Evolutionary conservation across 352 stramenopile species (phyloP), one percentile per base, ranked within the genome.

Genomic region (Phytophthora gonapodyides): DNA sequence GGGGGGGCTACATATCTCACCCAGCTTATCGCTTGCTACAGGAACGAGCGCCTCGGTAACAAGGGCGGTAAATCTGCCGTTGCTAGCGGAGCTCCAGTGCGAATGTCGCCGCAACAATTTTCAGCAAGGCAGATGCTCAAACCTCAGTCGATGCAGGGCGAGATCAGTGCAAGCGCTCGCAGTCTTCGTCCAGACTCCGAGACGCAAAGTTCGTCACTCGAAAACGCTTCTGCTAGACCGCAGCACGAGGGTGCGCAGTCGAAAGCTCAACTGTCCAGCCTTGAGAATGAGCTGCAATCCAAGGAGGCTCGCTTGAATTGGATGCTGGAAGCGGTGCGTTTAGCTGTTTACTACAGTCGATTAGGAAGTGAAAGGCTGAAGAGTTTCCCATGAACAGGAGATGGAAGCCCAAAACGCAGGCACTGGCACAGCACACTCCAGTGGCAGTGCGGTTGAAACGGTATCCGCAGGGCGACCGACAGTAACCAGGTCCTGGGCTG

Each of bases 351-450:
- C 9, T 12, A 19, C 2, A 33, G n/a, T 12, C 33, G 1, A 41
- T n/a, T 13, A 38, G 10, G 4, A 13, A 9, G 40, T n/a, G 30
- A 33, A 33, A 50, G 16, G 6, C 57, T 65, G 16, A 65, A 34
- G 10, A 3, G 24, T 48, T 8, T 47, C 6, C 40, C 13, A 37
- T 64, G 15, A 37, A n/a, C 53, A 89, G 80, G 81, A 90, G 55
- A 83, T 90, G 66, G 81, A 88, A 55, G 78, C 77, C n/a, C 81
- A 90, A 73, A 88, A 87, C 54, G 72, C 70, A 34, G 51, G 54
- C 10, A 5, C 56, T 10, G 33, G 27, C 33, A 24, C 21, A 8
- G n/a, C 35, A 6, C 4, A 42, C 40, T 12, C 46, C 30, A 48
- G 16, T 43, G 30, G 11, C 36, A 16, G 1, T 19, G 17, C 38